Evolutionary conservation across 202 grass and related monocot genomes (phyloP).

Genomic region (Thinopyrum obtusiflorum): DNA sequence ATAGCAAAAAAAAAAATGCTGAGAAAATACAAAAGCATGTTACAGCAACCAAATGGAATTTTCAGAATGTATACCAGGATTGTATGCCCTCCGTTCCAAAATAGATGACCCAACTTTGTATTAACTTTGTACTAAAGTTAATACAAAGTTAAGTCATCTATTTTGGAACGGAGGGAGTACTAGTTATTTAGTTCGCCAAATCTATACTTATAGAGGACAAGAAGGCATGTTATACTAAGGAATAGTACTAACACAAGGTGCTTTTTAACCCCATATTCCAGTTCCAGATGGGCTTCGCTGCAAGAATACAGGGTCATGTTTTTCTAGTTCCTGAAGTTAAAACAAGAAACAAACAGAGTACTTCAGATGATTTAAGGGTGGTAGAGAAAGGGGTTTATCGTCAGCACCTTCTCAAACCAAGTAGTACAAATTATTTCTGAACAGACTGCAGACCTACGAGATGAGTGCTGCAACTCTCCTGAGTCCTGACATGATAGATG

Average conservation of each 20-base stretch:
- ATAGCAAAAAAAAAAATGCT: background rate
- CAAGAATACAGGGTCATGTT: background rate
- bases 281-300: background rate
- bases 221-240: background rate
- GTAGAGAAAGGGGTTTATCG: background rate
- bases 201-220: background rate
- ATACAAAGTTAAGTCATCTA: too few relatives aligned
- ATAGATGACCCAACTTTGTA: too few relatives aligned
- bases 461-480: background rate
- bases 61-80: background rate
- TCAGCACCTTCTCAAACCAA: background rate
- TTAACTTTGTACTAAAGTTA: too few relatives aligned
- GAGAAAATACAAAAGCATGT: background rate
- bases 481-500: background rate
- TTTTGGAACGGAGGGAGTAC: too few relatives aligned
- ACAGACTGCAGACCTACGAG: background rate
- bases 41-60: background rate
- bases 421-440: background rate
- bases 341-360: background rate
- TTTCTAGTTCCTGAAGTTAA: background rate
- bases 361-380: background rate
- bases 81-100: background rate
- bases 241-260: background rate
- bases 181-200: background rate
- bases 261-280: background rate